Percentiles rank a stretch among this genome's conserved stretches.
Evolutionary conservation across 1,284 basidiomycete species (phyloP).

Genomic region (Chalciporus piperatoides): DNA sequence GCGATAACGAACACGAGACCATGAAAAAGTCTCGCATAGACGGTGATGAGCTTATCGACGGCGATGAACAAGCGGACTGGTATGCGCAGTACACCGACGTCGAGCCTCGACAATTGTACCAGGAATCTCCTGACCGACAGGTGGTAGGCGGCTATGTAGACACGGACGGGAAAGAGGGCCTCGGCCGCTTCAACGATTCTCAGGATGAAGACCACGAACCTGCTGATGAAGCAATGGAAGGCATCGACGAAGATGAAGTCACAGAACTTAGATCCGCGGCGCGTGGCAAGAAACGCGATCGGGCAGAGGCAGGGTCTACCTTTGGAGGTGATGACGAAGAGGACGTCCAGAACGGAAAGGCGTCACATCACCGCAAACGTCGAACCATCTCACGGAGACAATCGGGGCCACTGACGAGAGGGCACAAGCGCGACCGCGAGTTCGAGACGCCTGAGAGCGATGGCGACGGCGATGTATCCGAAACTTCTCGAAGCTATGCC

Average conservation of each 20-base stretch:
- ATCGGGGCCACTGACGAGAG: constrained; percentile 43
- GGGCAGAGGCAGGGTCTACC: constrained; percentile 65
- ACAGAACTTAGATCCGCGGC: constrained; percentile 29
- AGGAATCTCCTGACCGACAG: constrained; percentile 31
- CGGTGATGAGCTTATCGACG: constrained; percentile 42
- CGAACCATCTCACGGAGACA: constrained; percentile 47
- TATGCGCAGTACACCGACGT: constrained; percentile 28
- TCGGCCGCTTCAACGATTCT: constrained; percentile 46
- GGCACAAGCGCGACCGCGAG: constrained; percentile 64
- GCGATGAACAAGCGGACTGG: constrained; percentile 45
- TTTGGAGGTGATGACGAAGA: constrained; percentile 64
- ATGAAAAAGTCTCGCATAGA: constrained; percentile 52
- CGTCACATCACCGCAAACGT: constrained; percentile 42
- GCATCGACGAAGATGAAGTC: constrained; percentile 42
- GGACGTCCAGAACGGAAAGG: constrained; percentile 36
- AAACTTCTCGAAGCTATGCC: constrained; percentile 24
- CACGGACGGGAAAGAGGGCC: constrained; percentile 38
- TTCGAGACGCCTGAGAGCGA: constrained; percentile 48
- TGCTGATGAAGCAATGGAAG: constrained; percentile 29
- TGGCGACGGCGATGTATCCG: constrained; percentile 17
- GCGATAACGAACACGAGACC: constrained; percentile 39
- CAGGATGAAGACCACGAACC: constrained; percentile 34
- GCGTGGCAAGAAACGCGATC: constrained; percentile 75
- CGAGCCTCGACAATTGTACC: no score
- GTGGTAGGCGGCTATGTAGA: constrained; percentile 39